Base-by-base conservation (phyloP, 2,329 filamentous ascomycete genomes). In the Trichocomaceae sp. region DNA sequence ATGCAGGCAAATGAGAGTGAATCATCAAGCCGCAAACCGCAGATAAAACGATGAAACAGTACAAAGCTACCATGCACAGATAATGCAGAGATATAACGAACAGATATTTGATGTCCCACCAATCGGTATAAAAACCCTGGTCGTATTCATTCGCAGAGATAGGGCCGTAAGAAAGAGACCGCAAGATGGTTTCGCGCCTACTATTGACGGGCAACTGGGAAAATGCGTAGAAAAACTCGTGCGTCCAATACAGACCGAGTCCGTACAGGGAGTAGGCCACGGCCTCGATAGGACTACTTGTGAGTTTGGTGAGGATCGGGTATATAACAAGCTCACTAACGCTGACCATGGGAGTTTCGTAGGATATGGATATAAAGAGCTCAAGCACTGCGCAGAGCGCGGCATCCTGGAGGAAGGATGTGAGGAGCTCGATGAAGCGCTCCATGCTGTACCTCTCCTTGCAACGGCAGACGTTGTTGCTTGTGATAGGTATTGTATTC, bases 1-100 rank as follows among this genome's bases (percentile, higher is more conserved):
- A 55, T 15, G 42, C 3, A 9, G 47, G 53, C 17, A 42, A 35
- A 26, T 46, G 29, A 46, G 4, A 9, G 22, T 42, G 42, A 47
- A 55, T 55, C 29, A 47, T 47, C 26, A 50, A 29, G 5, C 53
- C 53, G 33, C 47, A 45, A n/a, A 15, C n/a, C 12, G 50, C 26
- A 12, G 31, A 51, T 23, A 55, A 20, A 9, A 23, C 15, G n/a
- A 55, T 47, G 31, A 51, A 55, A 29, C 33, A 46, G 31, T 33
- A 50, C 20, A 55, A 23, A 31, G 45, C 50, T n/a, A 51, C 41
- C 46, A 49, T 47, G 17, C 33, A 47, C 7, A 39, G 22, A 31
- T 55, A 49, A 47, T 55, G 53, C 19, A 51, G 10, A 31, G 29
- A 19, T 17, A 50, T 33, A 47, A 47, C 37, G 17, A 47, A 5